These are phyloP conservation scores for Saccharomyces hybrid DNA, from an alignment of 1,139 yeast species.

Conservation along the genomic window DNA sequence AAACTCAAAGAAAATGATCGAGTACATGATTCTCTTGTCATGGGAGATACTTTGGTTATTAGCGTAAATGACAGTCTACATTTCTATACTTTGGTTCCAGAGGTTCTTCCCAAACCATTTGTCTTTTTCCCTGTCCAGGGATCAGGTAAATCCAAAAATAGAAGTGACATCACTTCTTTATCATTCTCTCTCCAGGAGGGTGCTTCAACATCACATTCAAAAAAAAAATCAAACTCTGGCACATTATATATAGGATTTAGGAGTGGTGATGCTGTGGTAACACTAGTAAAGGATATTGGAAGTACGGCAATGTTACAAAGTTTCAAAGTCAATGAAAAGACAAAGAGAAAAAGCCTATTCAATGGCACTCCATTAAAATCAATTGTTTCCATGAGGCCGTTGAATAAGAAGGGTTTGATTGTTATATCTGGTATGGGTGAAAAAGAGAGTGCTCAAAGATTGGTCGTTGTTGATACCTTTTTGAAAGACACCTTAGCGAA, in stretches of 20 bases:
- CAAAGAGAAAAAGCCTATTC: neutral
- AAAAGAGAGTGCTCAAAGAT: constrained; percentile 2
- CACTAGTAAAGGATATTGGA: neutral
- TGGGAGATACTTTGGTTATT: neutral
- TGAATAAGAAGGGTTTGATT: neutral
- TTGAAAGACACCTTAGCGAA: neutral
- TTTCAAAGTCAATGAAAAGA: neutral
- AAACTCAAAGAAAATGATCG: neutral
- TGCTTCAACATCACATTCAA: neutral
- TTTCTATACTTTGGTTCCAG: neutral
- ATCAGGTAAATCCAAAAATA: neutral
- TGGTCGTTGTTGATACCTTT: constrained; percentile 8
- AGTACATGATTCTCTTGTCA: neutral
- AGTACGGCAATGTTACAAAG: neutral
- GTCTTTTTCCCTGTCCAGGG: neutral
- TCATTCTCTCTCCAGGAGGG: neutral
- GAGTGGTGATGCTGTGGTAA: neutral
- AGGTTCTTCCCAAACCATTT: neutral
- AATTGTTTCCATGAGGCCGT: neutral
- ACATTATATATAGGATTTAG: neutral
- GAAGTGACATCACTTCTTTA: neutral
- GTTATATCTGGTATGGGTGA: constrained; percentile 2
- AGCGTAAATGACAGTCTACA: neutral
- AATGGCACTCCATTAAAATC: neutral
- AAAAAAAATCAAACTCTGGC: neutral